These are phyloP conservation scores for Angomonas deanei DNA, from an alignment of 208 protist genomes.

Conservation along the genomic window DNA sequence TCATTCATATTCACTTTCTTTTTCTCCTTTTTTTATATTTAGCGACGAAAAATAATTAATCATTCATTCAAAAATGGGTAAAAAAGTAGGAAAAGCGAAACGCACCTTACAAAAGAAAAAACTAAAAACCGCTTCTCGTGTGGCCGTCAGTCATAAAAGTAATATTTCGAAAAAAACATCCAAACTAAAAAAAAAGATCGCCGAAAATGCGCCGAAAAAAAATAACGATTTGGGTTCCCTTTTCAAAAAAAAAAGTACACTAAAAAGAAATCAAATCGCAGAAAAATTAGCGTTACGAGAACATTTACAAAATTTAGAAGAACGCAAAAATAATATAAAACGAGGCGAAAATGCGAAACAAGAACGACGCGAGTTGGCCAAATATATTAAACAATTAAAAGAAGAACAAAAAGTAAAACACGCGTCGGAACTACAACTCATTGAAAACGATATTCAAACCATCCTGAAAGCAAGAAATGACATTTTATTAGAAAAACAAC, in stretches of 20 bases:
- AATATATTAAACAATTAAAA: constrained; percentile 84
- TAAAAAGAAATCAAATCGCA: constrained; percentile 66
- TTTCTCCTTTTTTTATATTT: constrained; percentile 2
- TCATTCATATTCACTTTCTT: neutral
- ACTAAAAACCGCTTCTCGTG: neutral
- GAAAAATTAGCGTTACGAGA: constrained; percentile 86
- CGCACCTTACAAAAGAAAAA: constrained; percentile 1
- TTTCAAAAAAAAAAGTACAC: constrained; percentile 25
- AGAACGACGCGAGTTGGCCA: constrained; percentile 82
- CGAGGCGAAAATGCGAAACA: constrained; percentile 68
- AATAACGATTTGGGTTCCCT: constrained; percentile 6
- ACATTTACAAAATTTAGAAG: constrained; percentile 68
- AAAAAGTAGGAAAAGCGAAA: neutral
- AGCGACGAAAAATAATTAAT: constrained; percentile 11
- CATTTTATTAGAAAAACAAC: neutral
- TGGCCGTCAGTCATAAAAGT: neutral
- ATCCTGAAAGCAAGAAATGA: constrained; percentile 19
- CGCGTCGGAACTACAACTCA: constrained; percentile 40
- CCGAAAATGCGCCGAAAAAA: neutral
- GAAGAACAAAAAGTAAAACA: constrained; percentile 78
- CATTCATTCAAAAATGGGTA: neutral
- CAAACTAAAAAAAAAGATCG: neutral
- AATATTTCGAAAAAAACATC: neutral
- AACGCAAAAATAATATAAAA: constrained; percentile 47
- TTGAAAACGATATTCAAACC: constrained; percentile 59